Evolutionary conservation across 1,139 yeast species (phyloP).

Genomic region (Suhomyces yuchorum): DNA sequence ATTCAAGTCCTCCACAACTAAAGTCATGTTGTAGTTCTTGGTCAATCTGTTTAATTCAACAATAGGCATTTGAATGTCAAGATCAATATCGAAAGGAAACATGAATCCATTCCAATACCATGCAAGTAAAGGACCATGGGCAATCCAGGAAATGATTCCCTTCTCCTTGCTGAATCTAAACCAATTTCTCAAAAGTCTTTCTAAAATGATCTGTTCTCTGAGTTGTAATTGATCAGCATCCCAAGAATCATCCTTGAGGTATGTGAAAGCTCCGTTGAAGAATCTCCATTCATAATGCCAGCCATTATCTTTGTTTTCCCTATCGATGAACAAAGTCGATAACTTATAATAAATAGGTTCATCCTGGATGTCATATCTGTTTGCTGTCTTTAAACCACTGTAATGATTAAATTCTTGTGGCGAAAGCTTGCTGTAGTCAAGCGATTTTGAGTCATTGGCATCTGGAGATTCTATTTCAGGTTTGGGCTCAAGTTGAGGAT

Average conservation of each 20-base stretch:
- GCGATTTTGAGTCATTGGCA: neutral
- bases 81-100: conserved; percentile 20
- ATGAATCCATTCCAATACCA: conserved; percentile 30
- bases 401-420: conserved; percentile 30
- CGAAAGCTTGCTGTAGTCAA: conserved; percentile 10
- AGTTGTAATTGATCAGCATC: conserved; percentile 26
- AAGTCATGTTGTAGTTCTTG: conserved; percentile 17
- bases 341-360: conserved; percentile 38
- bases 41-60: conserved; percentile 15
- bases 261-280: conserved; percentile 38
- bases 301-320: conserved; percentile 34
- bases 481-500: neutral
- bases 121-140: conserved; percentile 32
- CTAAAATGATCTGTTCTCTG: conserved; percentile 30
- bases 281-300: conserved; percentile 47
- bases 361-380: conserved; percentile 15
- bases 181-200: conserved; percentile 27
- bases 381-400: conserved; percentile 27
- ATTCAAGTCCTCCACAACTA: conserved; percentile 17
- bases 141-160: conserved; percentile 34
- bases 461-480: neutral
- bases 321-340: conserved; percentile 32
- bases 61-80: conserved; percentile 20
- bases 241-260: conserved; percentile 30
- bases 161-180: conserved; percentile 30